Evolutionary conservation across 306 rosid genomes (phyloP), one percentile per base, ranked within the genome.

Genomic region (Cyclanthera cordifolia): DNA sequence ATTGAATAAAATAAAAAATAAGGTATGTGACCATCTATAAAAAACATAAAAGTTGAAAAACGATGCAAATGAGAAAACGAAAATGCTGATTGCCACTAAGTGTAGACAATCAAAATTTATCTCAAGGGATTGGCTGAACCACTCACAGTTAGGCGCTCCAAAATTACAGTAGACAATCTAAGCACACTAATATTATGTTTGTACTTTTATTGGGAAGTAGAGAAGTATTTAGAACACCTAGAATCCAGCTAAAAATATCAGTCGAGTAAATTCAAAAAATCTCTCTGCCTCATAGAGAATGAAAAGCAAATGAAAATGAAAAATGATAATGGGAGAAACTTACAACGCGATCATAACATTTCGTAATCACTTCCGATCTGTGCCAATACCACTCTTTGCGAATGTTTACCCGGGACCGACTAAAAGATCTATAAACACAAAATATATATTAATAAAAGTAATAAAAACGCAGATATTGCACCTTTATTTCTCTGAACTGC

Each of bases 341-440:
- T 88, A 53, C 72, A 27, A 53, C 74, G 52, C 11, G 72, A 56
- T 69, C 70, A 3, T 72, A 59, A 28, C 56, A 68, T 54, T 63
- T 56, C 32, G 85, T 76, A 23, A 23, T 53, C 46, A 76, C 56
- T 34, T 23, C 85, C 32, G 75, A 7, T 64, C 59, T 75, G 83
- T 67, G 74, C 58, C 65, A 54, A 72, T 71, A 37, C 73, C 72
- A 57, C 55, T 73, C 69, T 25, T 49, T 71, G 69, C 32, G 30
- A 30, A 68, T 59, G 68, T 60, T 73, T 30, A 80, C 64, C 61
- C 43, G 21, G 75, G 76, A 54, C 67, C 41, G 58, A 32, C 72
- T 66, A 28, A 80, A 72, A 74, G 53, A 73, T 74, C 88, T 87
- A 81, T 73, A 79, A 76, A 12, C 8, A 59, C 0, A 9, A 32